phyloP scores from a whole-genome alignment of 306 rosid species.

The Ormosia emarginata region DNA sequence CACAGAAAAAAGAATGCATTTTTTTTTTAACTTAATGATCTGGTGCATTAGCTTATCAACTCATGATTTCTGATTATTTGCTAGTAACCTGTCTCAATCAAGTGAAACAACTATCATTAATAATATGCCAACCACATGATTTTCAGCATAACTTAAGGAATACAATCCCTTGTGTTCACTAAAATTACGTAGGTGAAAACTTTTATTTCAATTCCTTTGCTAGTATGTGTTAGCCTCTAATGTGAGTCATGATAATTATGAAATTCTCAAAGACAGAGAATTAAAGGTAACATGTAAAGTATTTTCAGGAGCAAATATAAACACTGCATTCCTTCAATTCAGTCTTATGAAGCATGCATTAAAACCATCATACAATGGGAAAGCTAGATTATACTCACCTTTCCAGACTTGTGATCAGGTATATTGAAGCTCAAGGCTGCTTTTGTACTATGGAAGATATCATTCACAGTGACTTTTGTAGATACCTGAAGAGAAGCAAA shows the following conservation, averaged over 20 bases:
- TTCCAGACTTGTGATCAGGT: slow-evolving; percentile 96
- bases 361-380: background rate
- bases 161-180: background rate
- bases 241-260: background rate
- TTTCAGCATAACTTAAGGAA: background rate
- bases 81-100: background rate
- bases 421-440: slow-evolving; percentile 74
- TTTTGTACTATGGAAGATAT: slow-evolving; percentile 64
- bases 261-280: slow-evolving; percentile 3
- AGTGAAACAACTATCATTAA: slow-evolving; percentile 9
- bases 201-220: background rate
- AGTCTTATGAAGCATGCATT: background rate
- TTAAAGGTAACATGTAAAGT: background rate
- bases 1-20: background rate
- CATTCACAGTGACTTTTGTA: slow-evolving; percentile 68
- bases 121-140: slow-evolving; percentile 1
- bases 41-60: background rate
- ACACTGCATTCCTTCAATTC: background rate
- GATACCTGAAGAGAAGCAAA: slow-evolving; percentile 50
- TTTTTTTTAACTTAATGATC: background rate
- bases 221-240: background rate
- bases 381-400: slow-evolving; percentile 49
- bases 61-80: background rate
- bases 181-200: background rate
- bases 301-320: slow-evolving; percentile 3